Base-by-base conservation (phyloP, 202 grass and related monocot genomes). In the Eragrostis tef region DNA sequence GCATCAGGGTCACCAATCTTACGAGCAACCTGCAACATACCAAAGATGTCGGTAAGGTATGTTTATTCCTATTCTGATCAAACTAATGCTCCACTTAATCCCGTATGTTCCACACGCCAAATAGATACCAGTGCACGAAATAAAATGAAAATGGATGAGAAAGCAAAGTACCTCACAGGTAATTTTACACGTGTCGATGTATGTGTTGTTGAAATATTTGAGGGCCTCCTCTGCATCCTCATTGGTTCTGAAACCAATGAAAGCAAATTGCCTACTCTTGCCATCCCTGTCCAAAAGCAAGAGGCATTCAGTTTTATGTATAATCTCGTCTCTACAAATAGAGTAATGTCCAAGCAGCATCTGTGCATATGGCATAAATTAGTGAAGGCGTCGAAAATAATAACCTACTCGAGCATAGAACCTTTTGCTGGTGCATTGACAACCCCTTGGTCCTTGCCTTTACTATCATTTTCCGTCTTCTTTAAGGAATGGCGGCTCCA, bases 131-230 rank as follows among this genome's bases (percentile, higher is more conserved):
- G 16, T 1, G 1, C 5, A 63, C 9, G 26, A 5, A 19, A 64
- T 7, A 0, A 29, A 19, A 14, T 19, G 10, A 42, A 36, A 56
- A 9, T 4, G 2, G 2, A 9, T 21, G n/a, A 63, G 20, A 47
- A 90, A 80, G 50, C 20, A 79, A 22, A 87, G 36, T 93, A 98
- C 95, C 92, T 98, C 92, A 16, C 95, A 98, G 78, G 69, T 85
- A 79, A 98, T 93, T 80, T 94, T 98, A 73, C 88, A 90, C 75
- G 95, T 94, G 80, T 98, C 95, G 41, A 98, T 94, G 77, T 93
- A 98, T 51, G 92, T 91, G 73, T 94, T 93, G 65, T 94, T 90
- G 83, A 98, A 98, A 82, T 98, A 98, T 4, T 87, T 89, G 48
- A 98, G 79, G 13, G 95, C 92, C 49, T 85, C 92, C 52, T 93